Conservation (phyloP, 2,329 filamentous ascomycete genomes). For the Ceratocystis variospora region DNA sequence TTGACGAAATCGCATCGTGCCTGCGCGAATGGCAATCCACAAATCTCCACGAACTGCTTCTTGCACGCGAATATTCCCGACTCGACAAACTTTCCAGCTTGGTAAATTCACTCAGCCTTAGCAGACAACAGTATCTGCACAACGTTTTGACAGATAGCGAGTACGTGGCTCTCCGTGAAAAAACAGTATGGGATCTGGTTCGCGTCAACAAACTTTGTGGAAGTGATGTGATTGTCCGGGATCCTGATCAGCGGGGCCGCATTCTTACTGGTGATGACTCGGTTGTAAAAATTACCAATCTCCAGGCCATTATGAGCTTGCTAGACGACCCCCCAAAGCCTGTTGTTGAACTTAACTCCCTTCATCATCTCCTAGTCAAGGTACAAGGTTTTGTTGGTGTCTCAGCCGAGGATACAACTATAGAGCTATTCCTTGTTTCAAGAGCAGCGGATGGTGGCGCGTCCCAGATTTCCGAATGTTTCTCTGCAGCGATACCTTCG, state of each 20-base stretch:
- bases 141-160: slow-evolving; percentile 84
- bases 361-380: slow-evolving; percentile 74
- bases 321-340: slow-evolving; percentile 66
- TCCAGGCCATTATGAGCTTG: slow-evolving; percentile 94
- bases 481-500: slow-evolving; percentile 61
- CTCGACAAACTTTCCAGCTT: slow-evolving; percentile 71
- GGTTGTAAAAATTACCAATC: slow-evolving; percentile 73
- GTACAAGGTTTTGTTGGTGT: slow-evolving; percentile 69
- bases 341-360: slow-evolving; percentile 50
- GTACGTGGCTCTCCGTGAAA: slow-evolving; percentile 64
- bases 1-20: slow-evolving; percentile 95
- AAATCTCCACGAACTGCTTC: slow-evolving; percentile 80
- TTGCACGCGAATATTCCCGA: slow-evolving; percentile 66
- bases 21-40: slow-evolving; percentile 97
- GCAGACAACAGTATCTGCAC: slow-evolving; percentile 80
- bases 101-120: slow-evolving; percentile 69
- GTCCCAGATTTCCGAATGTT: slow-evolving; percentile 66
- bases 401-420: slow-evolving; percentile 57
- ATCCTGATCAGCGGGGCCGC: slow-evolving; percentile 67
- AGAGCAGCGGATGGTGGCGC: slow-evolving; percentile 51
- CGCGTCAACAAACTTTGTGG: slow-evolving; percentile 87
- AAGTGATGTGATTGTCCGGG: slow-evolving; percentile 87
- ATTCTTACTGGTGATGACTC: slow-evolving; percentile 87
- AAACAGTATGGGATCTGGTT: slow-evolving; percentile 91
- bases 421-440: slow-evolving; percentile 65